Evolutionary conservation across 257 asterid species (phyloP), one percentile per base, ranked within the genome.

Genomic region (Ligustrum vulgare): DNA sequence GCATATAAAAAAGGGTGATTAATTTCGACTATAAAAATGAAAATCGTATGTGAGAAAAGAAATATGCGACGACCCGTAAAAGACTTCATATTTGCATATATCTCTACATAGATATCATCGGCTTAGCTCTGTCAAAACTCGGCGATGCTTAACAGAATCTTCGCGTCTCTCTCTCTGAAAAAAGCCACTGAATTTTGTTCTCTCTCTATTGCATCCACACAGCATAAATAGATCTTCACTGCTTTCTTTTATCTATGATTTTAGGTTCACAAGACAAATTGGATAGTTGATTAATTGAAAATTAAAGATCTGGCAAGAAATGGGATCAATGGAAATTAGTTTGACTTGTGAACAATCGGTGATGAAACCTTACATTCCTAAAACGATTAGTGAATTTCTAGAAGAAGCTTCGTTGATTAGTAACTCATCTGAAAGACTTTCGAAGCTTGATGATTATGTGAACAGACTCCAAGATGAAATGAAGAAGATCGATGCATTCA

Each of bases 401-500:
- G 63, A 79, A n/a, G 79, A 88, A 34, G 80, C 84, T 20, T 81
- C 87, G 68, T 75, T 63, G 90, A 83, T 80, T 78, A 79, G 66
- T 20, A 25, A 74, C 85, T 79, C 76, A 28, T 78, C 90, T 9
- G 92, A 84, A 73, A 88, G 72, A 89, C 67, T 84, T 22, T 13
- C 33, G 72, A 82, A 80, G 82, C 85, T 91, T 18, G 89, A 85
- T 18, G 96, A 85, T 68, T 83, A 73, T 84, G 79, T 77, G 54
- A 69, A 78, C 45, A 81, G 79, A 74, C 84, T 93, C 63, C 84
- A 84, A 56, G 96, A 84, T 11, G 98, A 93, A 85, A 84, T 87
- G 92, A 89, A 83, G 85, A 93, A 91, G 88, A 93, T 93, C 79
- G 96, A 88, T 7, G 98, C 86, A 8, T 90, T 91, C 70, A 90